Evolutionary conservation across 148 eudicot genomes (phyloP), one percentile per base, ranked within the genome.

Genomic region (Silene latifolia): DNA sequence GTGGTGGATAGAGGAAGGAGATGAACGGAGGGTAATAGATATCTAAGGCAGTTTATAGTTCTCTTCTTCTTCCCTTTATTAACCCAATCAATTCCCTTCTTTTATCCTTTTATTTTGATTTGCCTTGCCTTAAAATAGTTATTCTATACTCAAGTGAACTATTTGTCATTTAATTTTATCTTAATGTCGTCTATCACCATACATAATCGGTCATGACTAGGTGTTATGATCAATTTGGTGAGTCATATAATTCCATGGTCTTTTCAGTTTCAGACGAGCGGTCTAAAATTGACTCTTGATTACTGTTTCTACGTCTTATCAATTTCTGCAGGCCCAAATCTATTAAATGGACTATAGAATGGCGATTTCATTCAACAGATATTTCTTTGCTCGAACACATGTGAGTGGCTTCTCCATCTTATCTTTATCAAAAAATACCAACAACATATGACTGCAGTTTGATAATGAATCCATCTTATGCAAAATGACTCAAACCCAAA

Each of bases 331-430:
- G 99, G 89, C 85, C 80, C 72, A 92, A 85, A 77, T 79, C 63
- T 78, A 96, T 92, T 72, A 83, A 72, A 19, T 96, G 99, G 99
- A 92, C 98, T 39, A 83, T 96, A 66, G 99, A 96, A 81, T 96
- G 98, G 99, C 86, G 91, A 60, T 96, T 92, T 83, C 86, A 92
- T 84, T 88, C 88, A 35, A 89, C 97, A n/a, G 89, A 92, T 72
- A 87, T 89, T 79, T 89, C 83, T 71, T 80, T 96, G 25, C 83
- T 88, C 74, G 94, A 96, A 66, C 93, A 96, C 62, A 88, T 89
- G 99, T 96, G 78, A 85, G 97, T 72, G 46, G 13, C 63, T 69
- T 64, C 47, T 19, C 21, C 32, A 10, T 57, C 53, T 19, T 74
- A 54, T 71, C 32, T 69, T 2, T 24, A 47, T 3, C 4, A 15